Evolutionary conservation across 441 rosid genomes (phyloP).

Genomic region (Rhodomyrtus psidioides): DNA sequence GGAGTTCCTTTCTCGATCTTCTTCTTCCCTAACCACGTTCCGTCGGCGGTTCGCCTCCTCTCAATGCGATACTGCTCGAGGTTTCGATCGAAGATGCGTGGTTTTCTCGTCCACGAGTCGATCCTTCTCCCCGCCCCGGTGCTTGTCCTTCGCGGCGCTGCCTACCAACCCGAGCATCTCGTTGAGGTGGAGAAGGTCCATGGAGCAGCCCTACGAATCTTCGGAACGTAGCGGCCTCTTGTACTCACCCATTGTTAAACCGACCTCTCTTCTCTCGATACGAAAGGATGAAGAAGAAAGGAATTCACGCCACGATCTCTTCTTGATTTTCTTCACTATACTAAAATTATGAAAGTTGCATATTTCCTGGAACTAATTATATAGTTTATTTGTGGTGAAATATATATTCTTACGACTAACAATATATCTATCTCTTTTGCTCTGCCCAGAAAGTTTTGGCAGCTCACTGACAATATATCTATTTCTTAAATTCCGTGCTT

Average conservation of each 20-base stretch:
- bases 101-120: background rate
- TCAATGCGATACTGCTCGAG: fast-evolving
- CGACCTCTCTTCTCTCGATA: background rate
- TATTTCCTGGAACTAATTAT: too few relatives aligned
- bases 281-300: background rate
- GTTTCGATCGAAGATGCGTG: background rate
- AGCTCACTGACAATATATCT: constrained; percentile 56
- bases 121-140: background rate
- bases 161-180: background rate
- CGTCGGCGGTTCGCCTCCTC: background rate
- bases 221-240: background rate
- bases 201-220: background rate
- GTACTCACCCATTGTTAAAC: background rate
- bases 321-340: background rate
- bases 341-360: too few relatives aligned
- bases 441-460: constrained; percentile 81
- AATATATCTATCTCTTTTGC: background rate
- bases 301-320: background rate
- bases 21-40: background rate
- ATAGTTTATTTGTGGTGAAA: too few relatives aligned
- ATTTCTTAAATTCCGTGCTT: background rate
- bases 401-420: too few relatives aligned
- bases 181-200: background rate
- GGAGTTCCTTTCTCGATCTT: background rate
- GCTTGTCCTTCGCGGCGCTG: background rate